Evolutionary conservation across 1,284 basidiomycete species (phyloP).

Genomic region (Pascua guehoae): DNA sequence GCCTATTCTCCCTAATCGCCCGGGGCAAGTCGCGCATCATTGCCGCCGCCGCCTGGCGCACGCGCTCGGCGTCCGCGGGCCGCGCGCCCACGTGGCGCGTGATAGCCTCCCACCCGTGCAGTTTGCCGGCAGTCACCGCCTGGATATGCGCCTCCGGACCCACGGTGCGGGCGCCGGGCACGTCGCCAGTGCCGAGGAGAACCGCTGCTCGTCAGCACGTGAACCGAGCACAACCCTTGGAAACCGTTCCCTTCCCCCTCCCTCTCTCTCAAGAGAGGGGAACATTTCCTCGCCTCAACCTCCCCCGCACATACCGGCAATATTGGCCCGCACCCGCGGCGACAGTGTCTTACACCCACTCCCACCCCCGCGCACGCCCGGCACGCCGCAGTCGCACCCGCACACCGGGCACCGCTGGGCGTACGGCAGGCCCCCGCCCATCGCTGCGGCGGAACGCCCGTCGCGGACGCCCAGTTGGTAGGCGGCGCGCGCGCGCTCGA

Average conservation of each 20-base stretch:
- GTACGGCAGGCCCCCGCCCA: no score
- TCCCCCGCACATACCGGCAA: conserved; percentile 6
- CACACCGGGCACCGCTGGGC: no score
- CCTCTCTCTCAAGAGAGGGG: no score
- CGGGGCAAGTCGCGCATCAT: conserved; percentile 4
- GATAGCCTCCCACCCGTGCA: conserved; percentile 5
- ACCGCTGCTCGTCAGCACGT: conserved; percentile 6
- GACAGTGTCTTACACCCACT: conserved; percentile 2
- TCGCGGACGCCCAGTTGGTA: no score
- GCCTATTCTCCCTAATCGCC: no score
- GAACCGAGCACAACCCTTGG: no score
- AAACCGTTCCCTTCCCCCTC: no score
- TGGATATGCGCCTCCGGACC: conserved; percentile 6
- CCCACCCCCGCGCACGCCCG: background rate
- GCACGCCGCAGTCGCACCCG: no score
- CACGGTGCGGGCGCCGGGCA: background rate
- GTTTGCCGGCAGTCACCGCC: background rate
- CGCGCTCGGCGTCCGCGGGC: conserved; percentile 9
- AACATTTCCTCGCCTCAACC: no score
- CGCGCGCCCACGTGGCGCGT: conserved; percentile 3
- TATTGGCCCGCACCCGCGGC: background rate
- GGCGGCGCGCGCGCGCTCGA: no score
- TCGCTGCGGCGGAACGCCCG: no score
- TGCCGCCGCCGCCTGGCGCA: conserved; percentile 5
- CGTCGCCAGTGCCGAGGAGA: background rate